phyloP scores from a whole-genome alignment of 495 filamentous ascomycete genomes.

The Penicillium atrosanguineum region DNA sequence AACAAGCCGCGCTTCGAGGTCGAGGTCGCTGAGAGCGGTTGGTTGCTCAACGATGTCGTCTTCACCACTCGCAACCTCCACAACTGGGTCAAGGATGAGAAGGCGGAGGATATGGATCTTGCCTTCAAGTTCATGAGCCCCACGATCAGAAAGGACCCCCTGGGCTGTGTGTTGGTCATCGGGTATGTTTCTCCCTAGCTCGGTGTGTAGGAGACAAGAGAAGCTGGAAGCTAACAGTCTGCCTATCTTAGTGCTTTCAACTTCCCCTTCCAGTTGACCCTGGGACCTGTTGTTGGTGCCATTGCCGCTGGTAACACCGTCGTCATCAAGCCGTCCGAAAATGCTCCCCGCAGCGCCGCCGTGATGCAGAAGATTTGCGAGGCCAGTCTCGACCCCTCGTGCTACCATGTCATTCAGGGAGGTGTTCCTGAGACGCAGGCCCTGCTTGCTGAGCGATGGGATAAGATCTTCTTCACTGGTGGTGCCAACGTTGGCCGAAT shows the following conservation, averaged over 20 bases:
- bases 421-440: conserved; percentile 74
- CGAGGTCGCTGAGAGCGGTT: conserved; percentile 65
- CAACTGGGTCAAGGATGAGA: conserved; percentile 80
- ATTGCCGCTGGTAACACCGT: conserved; percentile 89
- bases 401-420: conserved; percentile 79
- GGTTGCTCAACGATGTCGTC: conserved; percentile 74
- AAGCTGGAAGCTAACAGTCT: background rate
- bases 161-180: conserved; percentile 82
- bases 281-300: conserved; percentile 81
- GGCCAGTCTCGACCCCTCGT: conserved; percentile 69
- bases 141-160: conserved; percentile 81
- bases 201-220: background rate
- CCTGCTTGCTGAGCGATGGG: conserved; percentile 85
- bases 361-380: conserved; percentile 75
- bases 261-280: conserved; percentile 77
- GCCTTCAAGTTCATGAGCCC: conserved; percentile 66
- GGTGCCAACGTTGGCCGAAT: conserved; percentile 73
- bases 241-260: conserved; percentile 66
- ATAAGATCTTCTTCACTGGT: conserved; percentile 97
- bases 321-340: conserved; percentile 86
- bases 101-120: conserved; percentile 64
- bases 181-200: conserved; percentile 50
- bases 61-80: conserved; percentile 71
- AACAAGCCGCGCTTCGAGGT: conserved; percentile 70
- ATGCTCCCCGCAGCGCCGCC: conserved; percentile 69